These are phyloP conservation scores for Globisporangium nagaii DNA, from an alignment of 352 stramenopile genomes.

Conservation along the genomic window DNA sequence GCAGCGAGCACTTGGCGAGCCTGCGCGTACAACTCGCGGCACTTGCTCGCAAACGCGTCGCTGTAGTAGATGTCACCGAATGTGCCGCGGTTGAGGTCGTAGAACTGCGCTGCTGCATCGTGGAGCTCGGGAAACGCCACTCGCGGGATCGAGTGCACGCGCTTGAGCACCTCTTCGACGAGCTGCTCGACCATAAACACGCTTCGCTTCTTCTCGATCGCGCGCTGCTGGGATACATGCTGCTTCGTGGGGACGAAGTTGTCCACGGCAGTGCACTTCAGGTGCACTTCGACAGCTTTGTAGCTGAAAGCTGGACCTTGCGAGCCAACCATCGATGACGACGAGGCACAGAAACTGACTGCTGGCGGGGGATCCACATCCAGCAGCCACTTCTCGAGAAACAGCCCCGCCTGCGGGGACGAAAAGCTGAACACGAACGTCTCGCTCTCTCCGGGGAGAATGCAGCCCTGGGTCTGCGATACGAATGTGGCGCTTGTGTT, in stretches of 20 bases:
- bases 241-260: slow-evolving; percentile 39
- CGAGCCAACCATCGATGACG: too few species aligned
- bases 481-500: slow-evolving; percentile 36
- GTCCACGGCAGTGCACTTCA: slow-evolving; percentile 58
- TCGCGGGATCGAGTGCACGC: slow-evolving; percentile 23
- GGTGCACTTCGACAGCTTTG: slow-evolving; percentile 21
- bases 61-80: slow-evolving; percentile 40
- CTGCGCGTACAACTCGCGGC: slow-evolving; percentile 21
- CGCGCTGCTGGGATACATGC: slow-evolving; percentile 10
- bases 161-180: slow-evolving; percentile 43
- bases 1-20: slow-evolving; percentile 10
- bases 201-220: slow-evolving; percentile 19
- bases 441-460: slow-evolving; percentile 49
- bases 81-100: neutral
- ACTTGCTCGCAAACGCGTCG: slow-evolving; percentile 16
- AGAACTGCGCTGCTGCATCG: slow-evolving; percentile 4
- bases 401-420: slow-evolving; percentile 37
- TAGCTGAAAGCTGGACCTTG: too few species aligned
- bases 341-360: neutral
- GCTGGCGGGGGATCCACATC: slow-evolving; percentile 42
- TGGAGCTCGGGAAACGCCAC: slow-evolving; percentile 30
- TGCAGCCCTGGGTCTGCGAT: slow-evolving; percentile 30
- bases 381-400: slow-evolving; percentile 68
- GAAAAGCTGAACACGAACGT: slow-evolving; percentile 60
- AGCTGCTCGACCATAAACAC: slow-evolving; percentile 49